phyloP scores from a whole-genome alignment of 768 basidiomycete genomes.

The Dentipellis sp. region DNA sequence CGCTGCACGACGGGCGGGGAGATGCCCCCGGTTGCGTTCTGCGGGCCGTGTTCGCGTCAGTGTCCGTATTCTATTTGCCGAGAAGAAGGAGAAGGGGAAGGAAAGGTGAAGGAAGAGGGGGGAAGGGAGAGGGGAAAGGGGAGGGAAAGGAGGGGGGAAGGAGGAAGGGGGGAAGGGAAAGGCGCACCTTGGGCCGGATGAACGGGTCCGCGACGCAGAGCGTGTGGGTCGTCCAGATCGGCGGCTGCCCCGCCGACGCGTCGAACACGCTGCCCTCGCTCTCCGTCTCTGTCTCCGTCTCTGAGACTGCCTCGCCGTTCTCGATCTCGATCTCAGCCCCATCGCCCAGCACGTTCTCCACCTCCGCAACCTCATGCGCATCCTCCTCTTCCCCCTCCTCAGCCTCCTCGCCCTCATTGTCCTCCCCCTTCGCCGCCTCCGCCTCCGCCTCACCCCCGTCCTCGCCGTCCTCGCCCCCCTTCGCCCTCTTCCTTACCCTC shows the following conservation, averaged over 20 bases:
- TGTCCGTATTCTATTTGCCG: no score
- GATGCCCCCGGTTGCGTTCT: constrained; percentile 18
- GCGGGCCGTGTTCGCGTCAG: no score
- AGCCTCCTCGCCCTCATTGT: background rate
- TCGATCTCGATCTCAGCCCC: background rate
- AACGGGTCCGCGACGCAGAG: constrained; percentile 33
- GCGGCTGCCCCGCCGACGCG: background rate
- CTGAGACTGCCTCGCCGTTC: background rate
- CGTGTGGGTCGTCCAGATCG: constrained; percentile 8
- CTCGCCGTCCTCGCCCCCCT: background rate
- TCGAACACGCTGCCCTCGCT: background rate
- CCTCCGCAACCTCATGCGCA: background rate
- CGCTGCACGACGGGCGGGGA: constrained; percentile 3
- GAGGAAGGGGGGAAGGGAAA: no score
- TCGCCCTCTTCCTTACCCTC: background rate
- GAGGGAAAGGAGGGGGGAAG: no score
- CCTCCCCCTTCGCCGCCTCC: background rate
- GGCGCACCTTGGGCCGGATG: constrained; percentile 26
- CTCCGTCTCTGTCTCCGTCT: background rate
- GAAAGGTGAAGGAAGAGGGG: no score
- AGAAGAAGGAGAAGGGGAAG: no score
- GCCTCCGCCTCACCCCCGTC: background rate
- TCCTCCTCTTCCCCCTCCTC: background rate
- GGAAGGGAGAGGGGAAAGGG: no score
- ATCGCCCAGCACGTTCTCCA: background rate